These are phyloP conservation scores for Skeletonema costatum DNA, from an alignment of 108 stramenopile species.

Conservation along the genomic window DNA sequence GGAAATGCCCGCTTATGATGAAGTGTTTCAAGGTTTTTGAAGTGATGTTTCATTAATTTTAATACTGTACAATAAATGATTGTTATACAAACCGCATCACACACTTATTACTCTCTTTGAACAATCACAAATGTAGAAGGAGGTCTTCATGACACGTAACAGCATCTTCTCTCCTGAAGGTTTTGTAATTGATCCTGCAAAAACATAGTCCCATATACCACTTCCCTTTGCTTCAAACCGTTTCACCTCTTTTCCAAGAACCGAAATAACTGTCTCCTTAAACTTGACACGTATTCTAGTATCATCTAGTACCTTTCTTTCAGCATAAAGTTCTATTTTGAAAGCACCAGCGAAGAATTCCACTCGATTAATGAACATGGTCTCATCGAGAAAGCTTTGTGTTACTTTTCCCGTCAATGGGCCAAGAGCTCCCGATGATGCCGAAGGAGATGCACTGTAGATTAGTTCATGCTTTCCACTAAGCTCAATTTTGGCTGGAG, in stretches of 20 bases:
- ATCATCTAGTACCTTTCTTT: slow-evolving; percentile 33
- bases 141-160: slow-evolving; percentile 41
- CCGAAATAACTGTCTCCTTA: slow-evolving; percentile 25
- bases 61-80: neutral
- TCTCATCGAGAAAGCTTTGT: slow-evolving; percentile 39
- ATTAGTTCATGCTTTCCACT: slow-evolving; percentile 21
- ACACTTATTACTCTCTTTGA: slow-evolving; percentile 4
- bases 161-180: slow-evolving; percentile 16
- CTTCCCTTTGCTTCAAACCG: slow-evolving; percentile 35
- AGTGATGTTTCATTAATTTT: neutral
- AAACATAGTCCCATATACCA: slow-evolving; percentile 42
- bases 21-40: slow-evolving; percentile 88
- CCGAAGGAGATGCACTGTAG: slow-evolving; percentile 36
- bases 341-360: slow-evolving; percentile 28
- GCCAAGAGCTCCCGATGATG: slow-evolving; percentile 39
- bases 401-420: slow-evolving; percentile 41
- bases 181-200: slow-evolving; percentile 17
- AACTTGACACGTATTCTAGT: slow-evolving; percentile 37
- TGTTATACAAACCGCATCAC: neutral
- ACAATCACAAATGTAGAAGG: slow-evolving; percentile 42
- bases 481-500: slow-evolving; percentile 25
- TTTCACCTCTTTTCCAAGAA: slow-evolving; percentile 32
- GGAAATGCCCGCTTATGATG: slow-evolving; percentile 72
- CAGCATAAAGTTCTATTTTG: slow-evolving; percentile 37
- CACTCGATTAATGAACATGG: slow-evolving; percentile 38